Evolutionary conservation across 2,329 filamentous ascomycete genomes (phyloP).

Genomic region (Ophiostoma sp.): DNA sequence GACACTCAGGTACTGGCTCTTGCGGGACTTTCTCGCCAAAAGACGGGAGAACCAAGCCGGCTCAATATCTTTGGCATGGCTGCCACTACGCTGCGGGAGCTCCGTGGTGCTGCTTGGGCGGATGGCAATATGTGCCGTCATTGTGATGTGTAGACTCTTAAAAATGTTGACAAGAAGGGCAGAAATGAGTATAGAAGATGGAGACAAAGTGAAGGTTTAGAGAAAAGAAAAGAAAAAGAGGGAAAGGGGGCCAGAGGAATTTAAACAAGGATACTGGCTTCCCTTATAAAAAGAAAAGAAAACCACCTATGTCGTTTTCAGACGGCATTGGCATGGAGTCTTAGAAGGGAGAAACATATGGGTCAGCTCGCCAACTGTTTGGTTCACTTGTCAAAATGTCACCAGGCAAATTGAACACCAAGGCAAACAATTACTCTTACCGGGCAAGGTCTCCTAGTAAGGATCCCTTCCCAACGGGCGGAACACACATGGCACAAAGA

Average conservation of each 20-base stretch:
- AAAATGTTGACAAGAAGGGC: not conserved
- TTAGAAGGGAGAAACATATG: not conserved
- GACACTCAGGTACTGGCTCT: not conserved
- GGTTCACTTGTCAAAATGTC: not conserved
- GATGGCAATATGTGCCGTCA: not conserved
- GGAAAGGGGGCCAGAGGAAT: not conserved
- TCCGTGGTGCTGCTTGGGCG: not conserved
- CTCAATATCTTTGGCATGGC: not conserved
- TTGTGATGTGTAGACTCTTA: not conserved
- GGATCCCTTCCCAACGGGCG: not conserved
- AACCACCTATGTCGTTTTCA: not conserved
- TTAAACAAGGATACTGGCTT: not conserved
- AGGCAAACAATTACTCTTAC: not conserved
- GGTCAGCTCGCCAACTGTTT: slow-evolving; percentile 9
- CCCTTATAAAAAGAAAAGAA: not conserved
- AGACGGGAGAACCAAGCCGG: slow-evolving; percentile 14
- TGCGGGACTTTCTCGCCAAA: not conserved
- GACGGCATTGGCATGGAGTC: not conserved
- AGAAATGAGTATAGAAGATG: not conserved
- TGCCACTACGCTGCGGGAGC: not conserved
- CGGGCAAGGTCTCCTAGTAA: not conserved
- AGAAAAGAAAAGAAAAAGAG: not conserved
- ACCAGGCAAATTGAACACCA: not conserved
- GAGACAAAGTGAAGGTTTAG: not conserved
- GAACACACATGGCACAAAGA: not conserved